Conservation (phyloP, 1,139 yeast genomes). For the Arxiozyma slooffiae region DNA sequence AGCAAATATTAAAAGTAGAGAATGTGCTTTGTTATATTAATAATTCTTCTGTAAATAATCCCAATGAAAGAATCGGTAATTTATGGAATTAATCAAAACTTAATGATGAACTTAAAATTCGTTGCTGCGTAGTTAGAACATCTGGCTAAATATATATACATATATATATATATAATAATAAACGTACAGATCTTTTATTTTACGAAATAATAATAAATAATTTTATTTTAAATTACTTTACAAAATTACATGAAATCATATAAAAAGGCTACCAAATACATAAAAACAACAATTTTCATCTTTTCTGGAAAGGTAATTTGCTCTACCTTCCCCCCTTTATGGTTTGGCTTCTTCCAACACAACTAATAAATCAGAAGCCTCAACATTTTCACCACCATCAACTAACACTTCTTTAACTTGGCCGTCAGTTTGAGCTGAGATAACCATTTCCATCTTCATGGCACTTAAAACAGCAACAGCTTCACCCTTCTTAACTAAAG, state of each 20-base stretch:
- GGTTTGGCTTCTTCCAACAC: conserved; percentile 24
- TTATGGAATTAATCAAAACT: conserved; percentile 28
- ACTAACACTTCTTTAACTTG: conserved; percentile 64
- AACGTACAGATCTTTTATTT: neutral
- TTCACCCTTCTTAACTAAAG: conserved; percentile 91
- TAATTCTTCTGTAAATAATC: conserved; percentile 30
- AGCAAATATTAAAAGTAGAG: conserved; percentile 17
- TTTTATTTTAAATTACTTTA: neutral
- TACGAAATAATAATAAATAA: neutral
- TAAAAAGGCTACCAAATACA: neutral
- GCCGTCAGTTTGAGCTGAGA: conserved; percentile 85
- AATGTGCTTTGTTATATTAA: conserved; percentile 27
- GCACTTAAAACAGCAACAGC: conserved; percentile 91
- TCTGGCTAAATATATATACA: conserved; percentile 22
- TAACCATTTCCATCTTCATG: conserved; percentile 99
- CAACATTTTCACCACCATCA: conserved; percentile 90
- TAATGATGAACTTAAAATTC: conserved; percentile 26
- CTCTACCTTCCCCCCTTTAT: neutral
- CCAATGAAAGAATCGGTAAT: conserved; percentile 27
- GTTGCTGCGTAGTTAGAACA: conserved; percentile 30
- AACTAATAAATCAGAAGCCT: conserved; percentile 68
- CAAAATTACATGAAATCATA: neutral
- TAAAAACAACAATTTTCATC: too few species aligned
- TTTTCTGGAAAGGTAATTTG: too few species aligned
- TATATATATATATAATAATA: neutral